Conservation (phyloP, 106 monocot species). For the Triglochin maritima region DNA sequence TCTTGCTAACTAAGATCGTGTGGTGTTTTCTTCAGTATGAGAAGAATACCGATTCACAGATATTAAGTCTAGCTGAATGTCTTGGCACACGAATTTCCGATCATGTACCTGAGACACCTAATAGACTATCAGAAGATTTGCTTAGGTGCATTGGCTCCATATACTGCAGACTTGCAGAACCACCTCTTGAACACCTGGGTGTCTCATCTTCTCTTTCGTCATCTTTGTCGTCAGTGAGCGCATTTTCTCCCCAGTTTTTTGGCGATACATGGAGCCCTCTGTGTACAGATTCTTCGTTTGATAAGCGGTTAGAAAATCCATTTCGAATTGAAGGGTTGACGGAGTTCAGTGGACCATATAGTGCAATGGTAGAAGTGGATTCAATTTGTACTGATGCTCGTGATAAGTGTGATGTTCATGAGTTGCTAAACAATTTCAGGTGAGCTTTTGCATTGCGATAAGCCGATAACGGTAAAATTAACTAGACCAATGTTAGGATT, state of each 20-base stretch:
- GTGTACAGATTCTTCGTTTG: slow-evolving; percentile 40
- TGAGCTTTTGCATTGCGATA: slow-evolving; percentile 9
- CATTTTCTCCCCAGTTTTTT: slow-evolving; percentile 51
- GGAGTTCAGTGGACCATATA: slow-evolving; percentile 89
- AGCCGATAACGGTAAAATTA: too few relatives aligned
- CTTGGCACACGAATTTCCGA: slow-evolving; percentile 63
- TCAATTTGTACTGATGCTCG: slow-evolving; percentile 37
- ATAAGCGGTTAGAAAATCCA: slow-evolving; percentile 71
- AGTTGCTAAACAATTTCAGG: slow-evolving; percentile 55
- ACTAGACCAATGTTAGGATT: too few relatives aligned
- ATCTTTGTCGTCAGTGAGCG: slow-evolving; percentile 75
- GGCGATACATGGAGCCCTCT: slow-evolving; percentile 68
- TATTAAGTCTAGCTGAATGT: slow-evolving; percentile 84
- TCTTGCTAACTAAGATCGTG: not conserved
- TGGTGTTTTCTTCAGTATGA: slow-evolving; percentile 34
- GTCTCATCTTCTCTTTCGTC: slow-evolving; percentile 41
- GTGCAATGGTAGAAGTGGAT: slow-evolving; percentile 78
- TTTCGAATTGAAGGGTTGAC: slow-evolving; percentile 78
- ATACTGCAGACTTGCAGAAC: slow-evolving; percentile 68
- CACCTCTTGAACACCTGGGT: slow-evolving; percentile 42
- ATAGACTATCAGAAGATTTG: slow-evolving; percentile 79
- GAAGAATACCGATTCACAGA: slow-evolving; percentile 26
- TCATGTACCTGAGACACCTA: slow-evolving; percentile 69
- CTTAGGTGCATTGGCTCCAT: slow-evolving; percentile 66
- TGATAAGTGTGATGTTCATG: slow-evolving; percentile 37